Percentiles rank a stretch among this genome's conserved stretches.
Evolutionary conservation across 768 basidiomycete genomes (phyloP).

Genomic region (Phallus indusiatus): DNA sequence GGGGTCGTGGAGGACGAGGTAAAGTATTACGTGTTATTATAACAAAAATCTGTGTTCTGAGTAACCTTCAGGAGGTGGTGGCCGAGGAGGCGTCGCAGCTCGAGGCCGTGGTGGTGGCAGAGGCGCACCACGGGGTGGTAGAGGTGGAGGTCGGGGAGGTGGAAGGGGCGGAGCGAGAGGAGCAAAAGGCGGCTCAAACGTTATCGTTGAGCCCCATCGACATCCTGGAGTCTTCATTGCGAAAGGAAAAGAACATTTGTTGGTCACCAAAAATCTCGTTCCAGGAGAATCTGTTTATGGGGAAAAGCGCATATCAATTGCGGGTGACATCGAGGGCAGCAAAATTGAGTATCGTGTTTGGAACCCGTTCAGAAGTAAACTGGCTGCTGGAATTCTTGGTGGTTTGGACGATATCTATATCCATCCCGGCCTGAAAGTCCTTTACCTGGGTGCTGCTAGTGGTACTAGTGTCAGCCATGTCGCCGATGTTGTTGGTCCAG

Average conservation of each 20-base stretch:
- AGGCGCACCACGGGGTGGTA: conserved; percentile 31
- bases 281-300: conserved; percentile 98
- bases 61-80: conserved; percentile 20
- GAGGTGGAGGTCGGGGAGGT: conserved; percentile 38
- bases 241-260: conserved; percentile 91
- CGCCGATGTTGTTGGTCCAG: conserved; percentile 96
- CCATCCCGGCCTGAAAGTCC: conserved; percentile 86
- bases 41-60: conserved; percentile 30
- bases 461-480: conserved; percentile 99
- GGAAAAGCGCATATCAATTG: conserved; percentile 89
- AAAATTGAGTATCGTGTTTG: conserved; percentile 98
- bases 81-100: conserved; percentile 20
- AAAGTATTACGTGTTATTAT: conserved; percentile 18
- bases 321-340: conserved; percentile 56
- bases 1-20: conserved; percentile 29
- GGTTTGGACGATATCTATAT: conserved; percentile 93
- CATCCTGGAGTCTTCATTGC: conserved; percentile 95
- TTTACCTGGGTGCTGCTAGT: conserved; percentile 96
- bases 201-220: conserved; percentile 89
- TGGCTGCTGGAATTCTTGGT: conserved; percentile 93
- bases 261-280: conserved; percentile 96
- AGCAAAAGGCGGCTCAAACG: conserved; percentile 73
- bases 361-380: conserved; percentile 97
- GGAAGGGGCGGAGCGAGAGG: conserved; percentile 61
- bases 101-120: conserved; percentile 23